Evolutionary conservation across 345 rosid species (phyloP), one percentile per base, ranked within the genome.

Genomic region (Bruguiera gymnorhiza): DNA sequence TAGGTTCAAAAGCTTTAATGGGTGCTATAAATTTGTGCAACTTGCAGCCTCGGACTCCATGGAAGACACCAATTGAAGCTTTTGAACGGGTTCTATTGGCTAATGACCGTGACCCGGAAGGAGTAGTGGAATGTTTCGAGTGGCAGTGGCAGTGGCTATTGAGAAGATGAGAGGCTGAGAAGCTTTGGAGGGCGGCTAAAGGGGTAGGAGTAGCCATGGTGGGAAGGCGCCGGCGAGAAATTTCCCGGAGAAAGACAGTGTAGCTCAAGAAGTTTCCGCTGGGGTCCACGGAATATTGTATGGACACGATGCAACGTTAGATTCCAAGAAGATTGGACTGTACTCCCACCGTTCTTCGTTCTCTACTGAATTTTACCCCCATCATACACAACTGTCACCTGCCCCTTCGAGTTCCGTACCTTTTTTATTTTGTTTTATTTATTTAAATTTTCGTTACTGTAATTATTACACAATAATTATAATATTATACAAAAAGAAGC

Each of bases 201-300:
- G 69, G 80, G 59, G 78, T 46, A 48, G 92, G 88, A 93, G 87
- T 89, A 61, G 82, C 55, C 52, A 60, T 69, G 79, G 73, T 27
- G 19, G 46, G 61, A 36, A 60, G 58, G 62, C 48, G 68, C 74
- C 15, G 24, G 55, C 34, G 70, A 75, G 26, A 30, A 43, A 56
- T 24, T 10, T 13, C 50, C 50, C 50, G 50, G 50, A 43, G 32
- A 34, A 19, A 18, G 5, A 52, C 13, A 19, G 11, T 0, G 20
- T 2, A 57, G 20, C 19, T 62, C 36, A 20, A 32, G n/a, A n/a
- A 34, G 37, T 8, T 27, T 19, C 37, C 8, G 68, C 18, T 16
- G 29, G 68, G 68, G 37, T 51, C 68, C 57, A 19, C 13, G 13
- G 24, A 29, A 20, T 48, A 43, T 53, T 63, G 68, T 70, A 54